These are phyloP conservation scores for Musa schizocarpa DNA, from an alignment of 176 grass and related monocot species.

Conservation along the genomic window DNA sequence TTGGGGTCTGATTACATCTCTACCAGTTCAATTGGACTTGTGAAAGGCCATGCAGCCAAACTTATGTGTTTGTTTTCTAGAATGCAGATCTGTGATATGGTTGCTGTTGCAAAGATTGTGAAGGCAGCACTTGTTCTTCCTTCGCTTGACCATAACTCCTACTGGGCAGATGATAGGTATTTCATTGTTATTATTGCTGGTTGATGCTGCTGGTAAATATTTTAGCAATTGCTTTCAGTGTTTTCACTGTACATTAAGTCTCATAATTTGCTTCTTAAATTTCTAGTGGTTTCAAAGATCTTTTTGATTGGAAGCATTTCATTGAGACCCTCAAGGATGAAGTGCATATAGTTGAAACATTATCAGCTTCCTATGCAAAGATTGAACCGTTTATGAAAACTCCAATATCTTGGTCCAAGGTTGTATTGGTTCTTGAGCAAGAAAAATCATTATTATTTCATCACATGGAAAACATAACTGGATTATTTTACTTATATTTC, in stretches of 20 bases:
- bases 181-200: slow-evolving; percentile 8
- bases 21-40: slow-evolving; percentile 23
- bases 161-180: slow-evolving; percentile 97
- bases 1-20: slow-evolving; percentile 69
- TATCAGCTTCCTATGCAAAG: slow-evolving; percentile 50
- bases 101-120: slow-evolving; percentile 92
- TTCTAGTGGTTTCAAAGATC: slow-evolving; percentile 91
- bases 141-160: slow-evolving; percentile 95
- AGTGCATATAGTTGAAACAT: slow-evolving; percentile 81
- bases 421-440: slow-evolving; percentile 22
- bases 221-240: neutral
- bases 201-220: neutral
- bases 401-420: slow-evolving; percentile 99
- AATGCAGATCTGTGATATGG: slow-evolving; percentile 98
- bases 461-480: neutral
- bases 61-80: slow-evolving; percentile 26
- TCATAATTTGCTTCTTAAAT: slow-evolving; percentile 24
- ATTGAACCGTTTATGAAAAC: slow-evolving; percentile 78
- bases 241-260: neutral
- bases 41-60: slow-evolving; percentile 11
- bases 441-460: neutral
- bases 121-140: slow-evolving; percentile 95
- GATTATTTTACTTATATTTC: slow-evolving; percentile 19
- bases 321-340: slow-evolving; percentile 92
- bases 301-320: slow-evolving; percentile 96